phyloP scores from a whole-genome alignment of 2,329 filamentous ascomycete genomes.

The Colletotrichum liriopes region DNA sequence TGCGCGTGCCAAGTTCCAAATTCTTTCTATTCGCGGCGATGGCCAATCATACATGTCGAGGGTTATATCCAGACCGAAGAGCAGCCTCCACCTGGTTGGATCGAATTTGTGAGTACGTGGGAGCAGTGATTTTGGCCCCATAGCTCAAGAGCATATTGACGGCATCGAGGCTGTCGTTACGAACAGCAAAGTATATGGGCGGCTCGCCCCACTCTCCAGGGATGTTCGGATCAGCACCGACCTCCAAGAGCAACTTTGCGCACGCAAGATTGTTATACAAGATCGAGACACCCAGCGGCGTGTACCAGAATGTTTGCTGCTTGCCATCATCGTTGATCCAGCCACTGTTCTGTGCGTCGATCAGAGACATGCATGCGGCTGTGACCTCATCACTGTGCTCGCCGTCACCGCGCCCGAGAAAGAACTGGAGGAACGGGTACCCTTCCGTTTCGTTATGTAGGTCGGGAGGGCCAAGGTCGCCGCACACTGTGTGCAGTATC shows the following conservation, averaged over 20 bases:
- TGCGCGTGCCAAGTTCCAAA: not conserved
- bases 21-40: not conserved
- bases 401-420: conserved; percentile 1
- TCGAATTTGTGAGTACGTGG: not conserved
- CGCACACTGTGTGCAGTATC: not conserved
- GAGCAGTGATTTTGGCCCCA: not conserved
- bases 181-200: conserved; percentile 14
- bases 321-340: conserved; percentile 5
- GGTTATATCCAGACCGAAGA: not conserved
- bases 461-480: not conserved
- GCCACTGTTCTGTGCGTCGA: not conserved
- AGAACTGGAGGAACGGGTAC: not conserved
- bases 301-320: conserved; percentile 5
- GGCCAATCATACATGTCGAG: not conserved
- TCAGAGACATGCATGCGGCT: conserved; percentile 3
- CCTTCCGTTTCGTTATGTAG: not conserved
- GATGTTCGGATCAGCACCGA: not conserved
- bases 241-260: conserved; percentile 4
- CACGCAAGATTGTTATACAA: conserved; percentile 7
- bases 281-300: conserved; percentile 1
- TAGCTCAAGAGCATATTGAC: not conserved
- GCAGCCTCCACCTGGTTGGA: not conserved
- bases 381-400: not conserved
- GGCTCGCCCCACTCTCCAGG: conserved; percentile 9
- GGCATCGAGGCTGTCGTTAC: not conserved